Base-by-base conservation (phyloP, 371 early-diverging fungal species). In the Circinella umbellata region DNA sequence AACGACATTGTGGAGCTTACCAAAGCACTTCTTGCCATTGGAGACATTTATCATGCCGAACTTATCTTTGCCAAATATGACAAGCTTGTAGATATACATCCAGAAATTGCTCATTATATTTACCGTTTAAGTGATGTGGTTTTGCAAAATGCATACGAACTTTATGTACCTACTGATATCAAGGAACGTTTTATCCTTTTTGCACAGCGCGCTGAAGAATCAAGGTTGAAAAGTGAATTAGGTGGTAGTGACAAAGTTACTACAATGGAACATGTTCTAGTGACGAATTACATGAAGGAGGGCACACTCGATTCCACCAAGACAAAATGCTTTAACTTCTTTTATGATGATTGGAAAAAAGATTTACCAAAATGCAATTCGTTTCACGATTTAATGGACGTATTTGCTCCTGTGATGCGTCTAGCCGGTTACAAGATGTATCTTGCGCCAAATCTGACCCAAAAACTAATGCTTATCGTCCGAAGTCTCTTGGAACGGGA, bases 1-100 rank as follows among this genome's bases (percentile, higher is more conserved):
- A 82, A 88, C 35, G 94, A 95, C 70, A 87, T 92, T 42, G 87
- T 89, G 20, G 87, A 87, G 10, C 69, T 95, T 9, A 75, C 84
- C 5, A 78, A 78, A 27, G 91, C 92, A 7, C 77, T 93, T 11
- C 49, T 94, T 0, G 84, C 88, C 6, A 81, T 93, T 7, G 94
- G 95, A 0, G 92, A 90, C 63, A 47, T 92, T 4, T 70, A 72
- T 5, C 79, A 88, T 47, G 90, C 90, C 11, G 72, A 82, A 46
- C 67, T 76, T 17, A 78, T 92, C 8, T 63, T 92, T 17, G 77
- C 85, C 8, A 77, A 87, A 34, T 82, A 88, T 20, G 89, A 90
- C 4, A 77, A 84, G n/a, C 42, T 94, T 3, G 69, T 84, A 20
- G 83, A 86, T n/a, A 72, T 88, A 51, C 73, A 90, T 47, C 90